These are phyloP conservation scores for Xylaria hypoxylon DNA, from an alignment of 2,329 filamentous ascomycete genomes.

Conservation along the genomic window DNA sequence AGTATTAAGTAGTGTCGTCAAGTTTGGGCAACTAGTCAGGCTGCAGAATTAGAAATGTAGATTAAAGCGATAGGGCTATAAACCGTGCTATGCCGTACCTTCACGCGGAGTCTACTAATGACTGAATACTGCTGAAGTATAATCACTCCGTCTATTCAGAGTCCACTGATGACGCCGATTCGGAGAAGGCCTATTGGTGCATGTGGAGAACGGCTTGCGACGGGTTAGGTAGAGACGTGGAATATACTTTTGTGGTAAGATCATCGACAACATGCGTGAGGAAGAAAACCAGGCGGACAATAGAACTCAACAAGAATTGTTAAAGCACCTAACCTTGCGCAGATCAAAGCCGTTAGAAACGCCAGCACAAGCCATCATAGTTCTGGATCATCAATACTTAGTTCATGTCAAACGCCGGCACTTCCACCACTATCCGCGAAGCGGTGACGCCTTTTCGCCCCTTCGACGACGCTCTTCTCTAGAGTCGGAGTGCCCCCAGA, in stretches of 20 bases:
- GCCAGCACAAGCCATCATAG: constrained; percentile 11
- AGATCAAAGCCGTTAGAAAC: constrained; percentile 9
- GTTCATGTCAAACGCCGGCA: constrained; percentile 12
- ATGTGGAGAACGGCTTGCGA: neutral
- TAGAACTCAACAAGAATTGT: neutral
- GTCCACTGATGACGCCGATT: neutral
- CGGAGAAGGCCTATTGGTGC: neutral
- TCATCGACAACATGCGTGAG: neutral
- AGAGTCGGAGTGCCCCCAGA: constrained; percentile 45
- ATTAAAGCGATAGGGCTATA: neutral
- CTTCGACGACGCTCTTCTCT: constrained; percentile 39
- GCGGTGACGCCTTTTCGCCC: constrained; percentile 31
- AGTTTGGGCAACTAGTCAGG: neutral
- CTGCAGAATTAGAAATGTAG: neutral
- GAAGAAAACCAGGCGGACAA: neutral
- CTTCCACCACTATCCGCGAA: constrained; percentile 16
- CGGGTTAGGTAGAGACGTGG: neutral
- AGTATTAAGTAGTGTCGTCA: neutral
- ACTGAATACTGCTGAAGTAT: neutral
- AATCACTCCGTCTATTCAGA: neutral
- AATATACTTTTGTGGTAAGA: neutral
- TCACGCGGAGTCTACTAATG: neutral
- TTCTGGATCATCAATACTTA: constrained; percentile 9
- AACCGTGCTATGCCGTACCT: neutral
- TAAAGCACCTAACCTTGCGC: constrained; percentile 2